Conservation (phyloP, 1,284 basidiomycete genomes). For the Fomitiporia mediterranea region DNA sequence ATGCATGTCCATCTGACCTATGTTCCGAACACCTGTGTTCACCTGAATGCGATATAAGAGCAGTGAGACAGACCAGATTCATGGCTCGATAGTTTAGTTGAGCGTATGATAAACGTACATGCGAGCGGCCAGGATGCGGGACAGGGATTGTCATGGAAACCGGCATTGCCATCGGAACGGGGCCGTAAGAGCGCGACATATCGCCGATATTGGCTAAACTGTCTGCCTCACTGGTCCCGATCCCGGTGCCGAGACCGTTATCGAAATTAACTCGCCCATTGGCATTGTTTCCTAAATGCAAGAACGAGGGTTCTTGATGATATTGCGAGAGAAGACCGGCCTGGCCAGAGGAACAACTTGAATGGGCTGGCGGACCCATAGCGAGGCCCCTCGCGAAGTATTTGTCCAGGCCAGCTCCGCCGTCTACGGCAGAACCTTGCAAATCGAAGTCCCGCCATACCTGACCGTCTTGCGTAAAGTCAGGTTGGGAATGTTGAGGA, state of each 20-base stretch:
- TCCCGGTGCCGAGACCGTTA: constrained; percentile 1
- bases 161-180: constrained; percentile 3
- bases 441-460: too few relatives aligned
- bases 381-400: not conserved
- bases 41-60: not conserved
- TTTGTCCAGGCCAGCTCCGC: constrained; percentile 2
- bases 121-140: not conserved
- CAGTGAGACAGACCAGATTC: not conserved
- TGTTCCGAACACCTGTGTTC: not conserved
- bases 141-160: not conserved
- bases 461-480: not conserved
- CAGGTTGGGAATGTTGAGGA: not conserved
- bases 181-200: not conserved
- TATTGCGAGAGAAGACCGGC: not conserved
- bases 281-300: constrained; percentile 2
- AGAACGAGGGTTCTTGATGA: constrained; percentile 17
- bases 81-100: not conserved
- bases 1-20: not conserved
- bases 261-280: not conserved
- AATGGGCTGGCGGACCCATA: not conserved
- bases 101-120: not conserved
- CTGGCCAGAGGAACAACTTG: not conserved
- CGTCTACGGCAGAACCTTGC: too few relatives aligned
- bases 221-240: not conserved
- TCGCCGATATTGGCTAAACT: not conserved